Conservation (phyloP, 768 basidiomycete species). For the Psilocybe tampanensis region DNA sequence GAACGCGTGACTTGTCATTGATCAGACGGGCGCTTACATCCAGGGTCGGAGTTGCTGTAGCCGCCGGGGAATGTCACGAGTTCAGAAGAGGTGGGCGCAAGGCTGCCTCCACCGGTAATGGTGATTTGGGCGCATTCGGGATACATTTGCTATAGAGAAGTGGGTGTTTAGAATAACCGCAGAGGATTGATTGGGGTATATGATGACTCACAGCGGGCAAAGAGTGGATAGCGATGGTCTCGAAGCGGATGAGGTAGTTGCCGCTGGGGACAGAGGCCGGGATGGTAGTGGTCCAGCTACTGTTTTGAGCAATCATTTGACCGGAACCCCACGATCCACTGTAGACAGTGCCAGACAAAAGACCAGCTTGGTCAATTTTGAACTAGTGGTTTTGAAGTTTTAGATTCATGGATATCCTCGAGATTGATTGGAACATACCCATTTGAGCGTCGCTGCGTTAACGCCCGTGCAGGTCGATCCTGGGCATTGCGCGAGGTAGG, state of each 20-base stretch:
- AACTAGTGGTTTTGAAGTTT: conserved; percentile 29
- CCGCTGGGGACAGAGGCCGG: conserved; percentile 45
- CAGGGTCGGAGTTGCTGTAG: conserved; percentile 45
- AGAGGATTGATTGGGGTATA: conserved; percentile 1
- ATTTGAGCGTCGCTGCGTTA: conserved; percentile 38
- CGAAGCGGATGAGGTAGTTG: conserved; percentile 50
- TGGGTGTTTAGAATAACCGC: background rate
- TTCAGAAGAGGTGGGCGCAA: conserved; percentile 41
- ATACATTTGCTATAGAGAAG: conserved; percentile 62
- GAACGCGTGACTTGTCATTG: conserved; percentile 17
- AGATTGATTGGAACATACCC: conserved; percentile 30
- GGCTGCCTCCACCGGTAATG: conserved; percentile 43
- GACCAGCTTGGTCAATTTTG: conserved; percentile 49
- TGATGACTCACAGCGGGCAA: conserved; percentile 48
- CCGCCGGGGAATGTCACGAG: conserved; percentile 53
- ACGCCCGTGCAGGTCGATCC: conserved; percentile 43
- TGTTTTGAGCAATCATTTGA: conserved; percentile 46
- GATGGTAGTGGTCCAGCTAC: conserved; percentile 48
- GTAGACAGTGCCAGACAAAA: conserved; percentile 44
- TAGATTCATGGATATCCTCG: background rate
- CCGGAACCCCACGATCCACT: conserved; percentile 44
- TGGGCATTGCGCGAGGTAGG: conserved; percentile 49
- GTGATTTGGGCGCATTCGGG: conserved; percentile 55
- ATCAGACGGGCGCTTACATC: conserved; percentile 30
- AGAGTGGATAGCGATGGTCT: conserved; percentile 51